These are phyloP conservation scores for Talaromyces wortmannii DNA, from an alignment of 495 filamentous ascomycete species.

Conservation along the genomic window DNA sequence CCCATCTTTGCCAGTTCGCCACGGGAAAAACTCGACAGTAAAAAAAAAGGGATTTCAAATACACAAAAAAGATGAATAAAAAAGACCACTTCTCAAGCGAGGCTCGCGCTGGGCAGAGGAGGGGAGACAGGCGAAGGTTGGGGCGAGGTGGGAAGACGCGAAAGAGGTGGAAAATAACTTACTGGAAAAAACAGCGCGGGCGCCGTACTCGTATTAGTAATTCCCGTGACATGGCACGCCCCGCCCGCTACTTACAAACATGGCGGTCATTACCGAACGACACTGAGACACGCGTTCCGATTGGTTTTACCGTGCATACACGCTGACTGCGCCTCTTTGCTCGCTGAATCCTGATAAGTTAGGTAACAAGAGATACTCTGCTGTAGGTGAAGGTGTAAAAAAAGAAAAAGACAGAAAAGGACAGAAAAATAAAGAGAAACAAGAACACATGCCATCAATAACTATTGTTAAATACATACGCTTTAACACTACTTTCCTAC, in stretches of 20 bases:
- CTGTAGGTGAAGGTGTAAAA: no score
- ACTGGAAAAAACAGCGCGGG: conserved; percentile 1
- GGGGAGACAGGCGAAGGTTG: neutral
- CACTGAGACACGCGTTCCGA: neutral
- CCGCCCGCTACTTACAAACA: neutral
- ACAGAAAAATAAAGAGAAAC: no score
- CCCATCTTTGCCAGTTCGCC: conserved; percentile 32
- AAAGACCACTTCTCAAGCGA: neutral
- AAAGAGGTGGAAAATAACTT: conserved; percentile 6
- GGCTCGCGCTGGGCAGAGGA: neutral
- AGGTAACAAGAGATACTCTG: no score
- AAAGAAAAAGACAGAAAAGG: no score
- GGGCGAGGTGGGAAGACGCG: conserved; percentile 13
- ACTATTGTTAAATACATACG: no score
- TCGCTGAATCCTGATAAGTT: no score
- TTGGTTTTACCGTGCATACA: no score
- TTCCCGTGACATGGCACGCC: neutral
- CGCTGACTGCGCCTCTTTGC: no score
- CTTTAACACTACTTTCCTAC: neutral
- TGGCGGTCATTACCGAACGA: neutral
- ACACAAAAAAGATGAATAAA: conserved; percentile 8
- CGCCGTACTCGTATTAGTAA: neutral
- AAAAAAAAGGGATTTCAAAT: neutral
- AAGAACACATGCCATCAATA: no score
- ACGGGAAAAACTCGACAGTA: neutral